Conservation (phyloP, 169 alveolate species). For the Babesia sp. region DNA sequence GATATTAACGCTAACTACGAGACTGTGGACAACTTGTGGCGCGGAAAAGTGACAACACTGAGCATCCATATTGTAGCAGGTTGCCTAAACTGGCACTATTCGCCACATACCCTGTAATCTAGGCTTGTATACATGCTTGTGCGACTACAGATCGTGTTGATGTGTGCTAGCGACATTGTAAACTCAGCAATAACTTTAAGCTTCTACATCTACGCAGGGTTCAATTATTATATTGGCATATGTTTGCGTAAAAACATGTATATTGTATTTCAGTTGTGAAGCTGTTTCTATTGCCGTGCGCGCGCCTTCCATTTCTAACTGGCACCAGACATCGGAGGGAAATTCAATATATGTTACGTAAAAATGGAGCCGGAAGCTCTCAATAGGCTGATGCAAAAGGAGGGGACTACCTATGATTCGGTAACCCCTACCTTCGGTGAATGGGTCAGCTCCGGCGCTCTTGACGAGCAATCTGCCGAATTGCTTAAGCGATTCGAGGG, state of each 20-base stretch:
- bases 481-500: constrained; percentile 35
- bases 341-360: background rate
- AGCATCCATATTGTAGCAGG: too few species aligned
- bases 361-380: constrained; percentile 63
- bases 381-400: constrained; percentile 54
- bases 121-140: too few species aligned
- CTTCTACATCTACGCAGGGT: too few species aligned
- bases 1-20: background rate
- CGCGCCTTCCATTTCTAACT: background rate
- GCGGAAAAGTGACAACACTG: background rate
- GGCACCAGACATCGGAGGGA: background rate
- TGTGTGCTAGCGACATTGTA: too few species aligned
- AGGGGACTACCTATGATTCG: constrained; percentile 49
- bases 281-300: too few species aligned
- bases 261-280: too few species aligned
- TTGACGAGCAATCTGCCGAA: constrained; percentile 56
- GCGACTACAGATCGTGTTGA: too few species aligned
- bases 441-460: constrained; percentile 60
- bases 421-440: constrained; percentile 43
- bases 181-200: too few species aligned
- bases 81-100: too few species aligned
- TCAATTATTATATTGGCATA: too few species aligned
- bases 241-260: too few species aligned
- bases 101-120: too few species aligned
- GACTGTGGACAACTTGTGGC: background rate